Base-by-base conservation (phyloP, 2,329 filamentous ascomycete genomes). In the Fusarium bulbicola region DNA sequence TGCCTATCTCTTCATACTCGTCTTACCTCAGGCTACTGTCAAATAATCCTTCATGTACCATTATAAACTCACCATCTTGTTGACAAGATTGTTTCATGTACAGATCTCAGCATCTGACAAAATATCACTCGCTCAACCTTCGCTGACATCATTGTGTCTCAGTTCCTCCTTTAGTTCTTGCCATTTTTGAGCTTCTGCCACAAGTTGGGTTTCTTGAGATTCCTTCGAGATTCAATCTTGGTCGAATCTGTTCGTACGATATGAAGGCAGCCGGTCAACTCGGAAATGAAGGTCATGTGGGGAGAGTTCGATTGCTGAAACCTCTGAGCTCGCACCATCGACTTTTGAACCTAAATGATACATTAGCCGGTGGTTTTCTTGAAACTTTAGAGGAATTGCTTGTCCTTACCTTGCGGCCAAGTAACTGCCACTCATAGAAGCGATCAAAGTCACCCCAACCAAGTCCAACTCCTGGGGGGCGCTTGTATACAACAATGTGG, bases 391-490 rank as follows among this genome's bases (percentile, higher is more conserved):
- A 21, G 16, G 10, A 53, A 16, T 20, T 21, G 13, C 81, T 59
- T 85, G 98, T 32, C 26, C 32, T 58, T 58, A 58, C 56, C 39
- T 46, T 36, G 6, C 42, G 42, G 24, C 56, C 56, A 24, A 49
- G 43, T 47, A 58, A 26, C 30, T 58, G 56, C 39, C 56, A 58
- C 24, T 58, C 56, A 18, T 58, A 32, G n/a, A 47, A 49, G 18
- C 56, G 30, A 58, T 58, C 56, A 36, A 58, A 58, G 30, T 58
- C 56, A 28, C 56, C 56, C 56, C 56, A 58, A 20, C 56, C 56
- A 49, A 58, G 40, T 34, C 56, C 56, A 26, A 58, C 56, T 34
- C 42, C 56, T 37, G n/a, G n/a, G 10, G 56, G 56, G 21, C 56
- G 56, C 30, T n/a, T 58, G 42, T 49, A 58, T 13, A 32, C 12